Percentiles rank a stretch among this genome's conserved stretches.
These are phyloP conservation scores for Coniochaeta sp. DNA, from an alignment of 2,329 filamentous ascomycete species.

Conservation along the genomic window DNA sequence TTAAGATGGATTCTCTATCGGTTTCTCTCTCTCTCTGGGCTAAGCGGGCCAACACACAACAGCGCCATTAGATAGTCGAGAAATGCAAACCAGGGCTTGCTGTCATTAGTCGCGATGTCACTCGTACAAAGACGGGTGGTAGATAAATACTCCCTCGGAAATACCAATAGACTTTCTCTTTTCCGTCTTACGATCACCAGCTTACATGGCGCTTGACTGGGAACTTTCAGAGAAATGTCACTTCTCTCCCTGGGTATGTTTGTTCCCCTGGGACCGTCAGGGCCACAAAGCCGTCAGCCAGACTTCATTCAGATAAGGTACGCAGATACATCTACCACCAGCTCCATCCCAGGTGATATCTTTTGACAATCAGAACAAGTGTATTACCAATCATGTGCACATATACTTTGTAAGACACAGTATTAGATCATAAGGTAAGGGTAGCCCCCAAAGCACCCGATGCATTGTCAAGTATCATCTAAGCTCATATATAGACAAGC, in stretches of 20 bases:
- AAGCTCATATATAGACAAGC: background rate
- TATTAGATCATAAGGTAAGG: background rate
- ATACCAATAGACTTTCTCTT: background rate
- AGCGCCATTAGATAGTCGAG: slow-evolving; percentile 1
- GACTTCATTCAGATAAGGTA: too few species aligned
- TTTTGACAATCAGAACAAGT: too few species aligned
- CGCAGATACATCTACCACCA: too few species aligned
- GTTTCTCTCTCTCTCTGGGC: background rate
- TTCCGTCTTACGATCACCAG: background rate
- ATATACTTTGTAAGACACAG: too few species aligned
- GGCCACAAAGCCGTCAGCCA: too few species aligned
- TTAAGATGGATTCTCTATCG: background rate
- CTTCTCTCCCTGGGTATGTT: too few species aligned
- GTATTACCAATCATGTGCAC: too few species aligned
- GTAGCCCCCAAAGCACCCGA: too few species aligned
- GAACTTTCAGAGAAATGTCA: too few species aligned
- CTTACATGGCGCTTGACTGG: too few species aligned
- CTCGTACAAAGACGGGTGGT: background rate
- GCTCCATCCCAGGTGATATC: too few species aligned
- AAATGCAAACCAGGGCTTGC: background rate
- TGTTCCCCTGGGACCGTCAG: too few species aligned
- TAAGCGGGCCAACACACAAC: background rate
- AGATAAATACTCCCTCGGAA: background rate
- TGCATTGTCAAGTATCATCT: background rate
- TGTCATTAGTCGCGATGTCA: slow-evolving; percentile 2